Conservation (phyloP, 2,329 filamentous ascomycete species). For the Seiridium cupressi region DNA sequence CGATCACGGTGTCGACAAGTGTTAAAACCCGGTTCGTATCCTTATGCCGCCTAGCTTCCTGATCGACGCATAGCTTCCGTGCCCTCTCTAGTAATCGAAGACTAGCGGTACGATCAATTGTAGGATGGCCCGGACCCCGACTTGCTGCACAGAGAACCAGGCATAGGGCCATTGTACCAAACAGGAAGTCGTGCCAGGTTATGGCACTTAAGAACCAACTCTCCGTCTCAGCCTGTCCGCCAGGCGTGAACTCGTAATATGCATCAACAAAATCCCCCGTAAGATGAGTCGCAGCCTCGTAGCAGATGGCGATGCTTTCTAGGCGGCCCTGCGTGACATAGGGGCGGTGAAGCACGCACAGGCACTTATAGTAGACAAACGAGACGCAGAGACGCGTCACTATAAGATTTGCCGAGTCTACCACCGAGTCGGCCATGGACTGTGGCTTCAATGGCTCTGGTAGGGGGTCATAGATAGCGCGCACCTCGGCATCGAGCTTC, state of each 20-base stretch:
- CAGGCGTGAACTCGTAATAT: not conserved
- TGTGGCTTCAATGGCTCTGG: not conserved
- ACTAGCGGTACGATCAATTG: not conserved
- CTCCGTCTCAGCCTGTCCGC: conserved; percentile 2
- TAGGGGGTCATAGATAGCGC: not conserved
- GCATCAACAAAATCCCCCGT: not conserved
- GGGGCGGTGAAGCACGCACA: not conserved
- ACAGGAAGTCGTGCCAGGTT: conserved; percentile 4
- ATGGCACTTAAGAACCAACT: conserved; percentile 4
- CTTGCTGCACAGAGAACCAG: not conserved
- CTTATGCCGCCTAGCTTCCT: not conserved
- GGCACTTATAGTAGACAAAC: conserved; percentile 2
- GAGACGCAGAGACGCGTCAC: conserved; percentile 3
- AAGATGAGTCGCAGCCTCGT: not conserved
- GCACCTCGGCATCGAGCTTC: not conserved
- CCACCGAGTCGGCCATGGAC: not conserved
- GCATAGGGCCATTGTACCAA: conserved; percentile 1
- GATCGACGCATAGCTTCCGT: not conserved
- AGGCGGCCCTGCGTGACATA: not conserved
- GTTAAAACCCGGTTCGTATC: not conserved
- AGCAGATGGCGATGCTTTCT: not conserved
- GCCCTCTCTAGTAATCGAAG: not conserved
- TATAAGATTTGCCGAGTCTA: not conserved
- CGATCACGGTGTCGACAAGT: not conserved
- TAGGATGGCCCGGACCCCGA: not conserved